Percentiles rank a stretch among this genome's conserved stretches.
Evolutionary conservation across 2,329 filamentous ascomycete genomes (phyloP).

Genomic region (Xylaria multiplex): DNA sequence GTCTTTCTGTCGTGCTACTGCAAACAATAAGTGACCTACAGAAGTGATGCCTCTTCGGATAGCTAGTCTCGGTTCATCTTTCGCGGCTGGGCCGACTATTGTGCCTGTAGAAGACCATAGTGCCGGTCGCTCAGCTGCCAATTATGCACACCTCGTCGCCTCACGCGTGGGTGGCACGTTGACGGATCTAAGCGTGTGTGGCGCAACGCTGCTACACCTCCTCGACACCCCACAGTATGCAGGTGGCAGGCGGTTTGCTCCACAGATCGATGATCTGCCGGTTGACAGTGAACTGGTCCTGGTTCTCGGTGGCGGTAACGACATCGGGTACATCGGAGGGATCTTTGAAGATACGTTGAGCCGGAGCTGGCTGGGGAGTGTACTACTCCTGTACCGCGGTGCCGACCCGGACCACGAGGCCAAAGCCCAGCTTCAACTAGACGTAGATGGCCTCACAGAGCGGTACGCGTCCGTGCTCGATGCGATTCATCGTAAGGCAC

Average conservation of each 20-base stretch:
- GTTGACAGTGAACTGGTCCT: constrained; percentile 51
- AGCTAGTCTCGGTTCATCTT: constrained; percentile 48
- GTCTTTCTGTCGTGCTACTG: constrained; percentile 25
- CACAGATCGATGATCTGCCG: constrained; percentile 51
- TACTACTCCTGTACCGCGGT: constrained; percentile 21
- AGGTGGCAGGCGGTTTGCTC: constrained; percentile 45
- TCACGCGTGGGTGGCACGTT: constrained; percentile 40
- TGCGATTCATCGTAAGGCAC: constrained; percentile 51
- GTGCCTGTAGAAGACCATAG: constrained; percentile 45
- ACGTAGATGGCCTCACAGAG: constrained; percentile 40
- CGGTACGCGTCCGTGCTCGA: constrained; percentile 44
- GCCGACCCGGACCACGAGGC: constrained; percentile 33
- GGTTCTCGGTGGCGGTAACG: constrained; percentile 53
- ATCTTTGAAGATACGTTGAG: constrained; percentile 48
- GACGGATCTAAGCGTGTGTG: constrained; percentile 50
- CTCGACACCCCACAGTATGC: constrained; percentile 49
- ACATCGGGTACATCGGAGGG: constrained; percentile 52
- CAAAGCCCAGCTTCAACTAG: constrained; percentile 24
- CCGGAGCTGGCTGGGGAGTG: constrained; percentile 36
- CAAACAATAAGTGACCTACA: constrained; percentile 8
- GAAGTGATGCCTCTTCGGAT: constrained; percentile 43
- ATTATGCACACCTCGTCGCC: constrained; percentile 51
- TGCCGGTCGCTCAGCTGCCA: constrained; percentile 49
- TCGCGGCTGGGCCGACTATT: constrained; percentile 50
- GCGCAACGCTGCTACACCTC: constrained; percentile 53